Evolutionary conservation across 768 basidiomycete species (phyloP), one percentile per base, ranked within the genome.

Genomic region (Termitomyces sp.): DNA sequence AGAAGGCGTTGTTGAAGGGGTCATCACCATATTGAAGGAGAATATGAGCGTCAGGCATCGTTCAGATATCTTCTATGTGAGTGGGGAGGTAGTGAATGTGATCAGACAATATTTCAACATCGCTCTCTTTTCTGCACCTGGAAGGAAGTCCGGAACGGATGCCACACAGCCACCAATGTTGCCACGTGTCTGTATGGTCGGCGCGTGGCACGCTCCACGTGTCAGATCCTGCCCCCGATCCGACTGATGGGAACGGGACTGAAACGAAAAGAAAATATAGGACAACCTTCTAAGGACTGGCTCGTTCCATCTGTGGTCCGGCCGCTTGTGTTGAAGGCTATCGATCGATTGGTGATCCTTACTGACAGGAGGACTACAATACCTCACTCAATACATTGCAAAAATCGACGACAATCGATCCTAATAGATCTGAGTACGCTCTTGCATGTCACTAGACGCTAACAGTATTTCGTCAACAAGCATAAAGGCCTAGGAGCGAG

Each of bases 21-120:
- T 90, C 82, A 50, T 78, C 74, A n/a, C 83, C 85, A 66, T 78
- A 87, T 68, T 90, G 88, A 53, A 84, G 74, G 52, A 90, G 81
- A 30, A 82, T 71, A 62, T 82, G 80, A 32, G 76, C 55, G 49
- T 49, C 48, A 50, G 67, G 60, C 68, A 69, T 69, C 3, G 28
- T 44, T 33, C 13, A 18, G 2, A 47, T 26, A 43, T 41, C n/a
- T 32, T 41, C 46, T 55, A 51, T 18, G 61, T 41, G 54, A 28
- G 33, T n/a, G 36, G 51, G 58, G 62, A 54, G 62, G 63, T 62
- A 57, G 63, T 54, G 62, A 49, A 58, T 59, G 60, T 60, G 59
- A 58, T 64, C 58, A 43, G 58, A 40, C 57, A 58, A 50, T 55
- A 60, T 58, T 56, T 47, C 57, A 41, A 35, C 36, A 57, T 49